These are phyloP conservation scores for Coemansia sp. DNA, from an alignment of 192 early-diverging fungal genomes.

Conservation along the genomic window DNA sequence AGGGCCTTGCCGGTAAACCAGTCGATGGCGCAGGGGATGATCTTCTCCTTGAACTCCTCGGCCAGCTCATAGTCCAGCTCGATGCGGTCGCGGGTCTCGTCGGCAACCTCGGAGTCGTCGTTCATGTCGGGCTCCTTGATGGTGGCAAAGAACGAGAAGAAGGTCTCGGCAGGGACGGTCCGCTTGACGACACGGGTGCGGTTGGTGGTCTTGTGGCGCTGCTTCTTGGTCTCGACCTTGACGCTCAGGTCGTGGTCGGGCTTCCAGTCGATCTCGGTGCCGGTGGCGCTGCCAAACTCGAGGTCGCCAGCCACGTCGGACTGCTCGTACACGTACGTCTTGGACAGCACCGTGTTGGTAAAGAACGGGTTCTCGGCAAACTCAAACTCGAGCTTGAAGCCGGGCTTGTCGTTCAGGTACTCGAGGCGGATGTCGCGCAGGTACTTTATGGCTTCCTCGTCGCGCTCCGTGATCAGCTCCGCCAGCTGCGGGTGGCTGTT, in stretches of 20 bases:
- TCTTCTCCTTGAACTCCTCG: conserved; percentile 97
- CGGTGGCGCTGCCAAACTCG: conserved; percentile 90
- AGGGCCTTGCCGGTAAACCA: conserved; percentile 99
- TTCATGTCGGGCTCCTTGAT: conserved; percentile 74
- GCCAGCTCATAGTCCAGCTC: conserved; percentile 96
- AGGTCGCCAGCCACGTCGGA: conserved; percentile 77
- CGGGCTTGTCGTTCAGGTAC: conserved; percentile 84
- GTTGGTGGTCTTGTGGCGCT: conserved; percentile 98
- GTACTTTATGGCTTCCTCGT: conserved; percentile 85
- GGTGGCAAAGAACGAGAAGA: conserved; percentile 94
- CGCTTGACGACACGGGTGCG: conserved; percentile 97
- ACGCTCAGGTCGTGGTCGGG: conserved; percentile 93
- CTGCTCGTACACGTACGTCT: conserved; percentile 93
- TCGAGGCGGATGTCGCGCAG: conserved; percentile 83
- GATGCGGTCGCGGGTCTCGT: conserved; percentile 80
- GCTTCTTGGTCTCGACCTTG: conserved; percentile 95
- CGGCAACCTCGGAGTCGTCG: conserved; percentile 68
- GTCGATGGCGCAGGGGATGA: conserved; percentile 93
- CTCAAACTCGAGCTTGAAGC: conserved; percentile 92
- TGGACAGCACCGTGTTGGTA: conserved; percentile 78
- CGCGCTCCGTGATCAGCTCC: conserved; percentile 87
- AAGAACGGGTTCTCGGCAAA: conserved; percentile 91
- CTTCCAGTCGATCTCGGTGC: conserved; percentile 93
- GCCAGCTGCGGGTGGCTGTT: conserved; percentile 77
- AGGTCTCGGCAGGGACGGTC: conserved; percentile 92